Percentiles rank a stretch among this genome's conserved stretches.
Evolutionary conservation across 2,329 filamentous ascomycete species (phyloP).

Genomic region (Elsinoe ampelina): DNA sequence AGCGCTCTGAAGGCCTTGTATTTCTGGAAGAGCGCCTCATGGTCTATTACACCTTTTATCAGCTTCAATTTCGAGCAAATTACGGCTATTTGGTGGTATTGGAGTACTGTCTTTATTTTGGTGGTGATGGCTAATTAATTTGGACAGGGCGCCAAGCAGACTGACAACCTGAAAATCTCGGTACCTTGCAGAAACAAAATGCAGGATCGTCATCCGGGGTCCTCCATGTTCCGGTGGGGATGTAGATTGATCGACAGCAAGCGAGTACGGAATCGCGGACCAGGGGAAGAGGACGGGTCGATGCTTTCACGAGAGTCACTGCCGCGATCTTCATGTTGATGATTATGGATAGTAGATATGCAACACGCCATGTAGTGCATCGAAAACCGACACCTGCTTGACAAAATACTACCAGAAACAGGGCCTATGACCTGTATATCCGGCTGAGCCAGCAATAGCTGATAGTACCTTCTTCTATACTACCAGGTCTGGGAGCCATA

Average conservation of each 20-base stretch:
- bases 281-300: too few relatives aligned
- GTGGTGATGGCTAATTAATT: not conserved
- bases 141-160: not conserved
- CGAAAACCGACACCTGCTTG: too few relatives aligned
- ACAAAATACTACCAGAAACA: too few relatives aligned
- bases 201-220: not conserved
- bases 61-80: not conserved
- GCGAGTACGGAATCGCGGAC: too few relatives aligned
- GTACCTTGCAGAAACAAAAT: not conserved
- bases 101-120: not conserved
- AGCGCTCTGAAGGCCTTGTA: not conserved
- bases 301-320: too few relatives aligned
- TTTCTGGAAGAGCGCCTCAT: not conserved
- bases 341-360: too few relatives aligned
- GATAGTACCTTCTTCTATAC: not conserved
- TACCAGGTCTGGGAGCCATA: too few relatives aligned
- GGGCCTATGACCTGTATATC: too few relatives aligned
- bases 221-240: not conserved
- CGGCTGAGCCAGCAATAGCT: too few relatives aligned
- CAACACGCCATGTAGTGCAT: too few relatives aligned
- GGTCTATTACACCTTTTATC: not conserved
- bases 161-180: not conserved
- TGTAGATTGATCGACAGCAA: not conserved
- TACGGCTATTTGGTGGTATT: not conserved
- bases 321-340: too few relatives aligned